A percentile compares a stretch with the other conserved stretches of the same genome.
These are phyloP conservation scores for Populus simonii DNA, from an alignment of 345 rosid species.

Conservation along the genomic window DNA sequence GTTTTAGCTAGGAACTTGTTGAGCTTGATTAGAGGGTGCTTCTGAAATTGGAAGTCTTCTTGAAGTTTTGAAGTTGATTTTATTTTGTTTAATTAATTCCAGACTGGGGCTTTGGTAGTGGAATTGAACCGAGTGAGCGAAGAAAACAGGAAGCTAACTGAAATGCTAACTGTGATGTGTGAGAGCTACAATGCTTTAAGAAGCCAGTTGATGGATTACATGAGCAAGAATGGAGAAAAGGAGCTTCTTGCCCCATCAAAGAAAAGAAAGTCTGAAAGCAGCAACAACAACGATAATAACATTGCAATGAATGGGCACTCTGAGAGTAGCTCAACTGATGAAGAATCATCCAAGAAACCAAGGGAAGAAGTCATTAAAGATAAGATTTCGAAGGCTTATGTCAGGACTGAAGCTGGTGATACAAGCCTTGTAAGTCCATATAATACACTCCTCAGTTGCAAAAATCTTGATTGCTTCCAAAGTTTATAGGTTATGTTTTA, in stretches of 20 bases:
- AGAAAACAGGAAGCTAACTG: constrained; percentile 84
- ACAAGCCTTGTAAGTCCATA: constrained; percentile 62
- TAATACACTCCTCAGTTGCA: not conserved
- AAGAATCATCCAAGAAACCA: constrained; percentile 72
- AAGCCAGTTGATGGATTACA: constrained; percentile 55
- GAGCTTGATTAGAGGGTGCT: not conserved
- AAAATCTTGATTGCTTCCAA: not conserved
- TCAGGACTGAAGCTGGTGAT: constrained; percentile 69
- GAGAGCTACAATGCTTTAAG: constrained; percentile 71
- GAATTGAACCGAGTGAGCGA: constrained; percentile 73
- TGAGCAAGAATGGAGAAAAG: constrained; percentile 44
- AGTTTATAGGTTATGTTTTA: not conserved
- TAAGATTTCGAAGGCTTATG: constrained; percentile 56
- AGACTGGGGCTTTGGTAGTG: constrained; percentile 59
- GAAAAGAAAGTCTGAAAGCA: constrained; percentile 71
- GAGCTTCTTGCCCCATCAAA: constrained; percentile 52
- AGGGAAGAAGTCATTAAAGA: constrained; percentile 72
- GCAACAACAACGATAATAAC: constrained; percentile 30
- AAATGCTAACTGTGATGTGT: constrained; percentile 69
- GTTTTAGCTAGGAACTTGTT: not conserved
- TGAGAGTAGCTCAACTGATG: constrained; percentile 90
- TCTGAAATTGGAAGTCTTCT: not conserved
- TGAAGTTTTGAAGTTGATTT: not conserved
- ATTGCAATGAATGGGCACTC: constrained; percentile 46
- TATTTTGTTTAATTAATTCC: not conserved